Evolutionary conservation across 2,329 filamentous ascomycete species (phyloP), one percentile per base, ranked within the genome.

Genomic region (Immersiporthe knoxdaviesiana): DNA sequence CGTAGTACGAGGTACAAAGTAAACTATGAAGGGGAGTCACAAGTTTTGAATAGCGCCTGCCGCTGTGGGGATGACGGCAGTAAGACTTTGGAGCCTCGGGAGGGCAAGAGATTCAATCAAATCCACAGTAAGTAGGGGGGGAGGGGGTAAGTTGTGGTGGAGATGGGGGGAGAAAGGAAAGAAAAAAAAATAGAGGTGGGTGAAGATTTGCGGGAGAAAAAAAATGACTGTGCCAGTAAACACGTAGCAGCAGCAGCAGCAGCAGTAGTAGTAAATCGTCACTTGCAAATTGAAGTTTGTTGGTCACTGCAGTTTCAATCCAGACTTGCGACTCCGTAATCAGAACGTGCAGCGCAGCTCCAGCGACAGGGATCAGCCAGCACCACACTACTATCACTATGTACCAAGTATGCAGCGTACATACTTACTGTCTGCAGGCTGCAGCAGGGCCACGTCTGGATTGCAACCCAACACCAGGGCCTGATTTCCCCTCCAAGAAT

Each of bases 381-480:
- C 41, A 44, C 16, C n/a, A n/a, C n/a, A n/a, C n/a, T n/a, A n/a
- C n/a, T n/a, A n/a, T n/a, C n/a, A n/a, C n/a, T n/a, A 35, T 35
- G 35, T 21, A 21, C 14, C 18, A 8, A 21, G 41, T 47, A n/a
- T 44, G 41, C 41, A 47, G 18, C n/a, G 24, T 27, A 24, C 3
- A 3, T 27, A 16, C 11, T 24, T 24, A 24, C 47, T 12, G 52
- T 54, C 52, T 47, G 44, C 52, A 30, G 24, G 14, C 52, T 30
- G 52, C 52, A 16, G 24, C 52, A 30, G 24, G 52, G 52, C 52
- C 52, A 54, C 52, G 52, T 54, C 52, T 54, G 52, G 14, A 54
- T 30, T 54, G 52, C 52, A 30, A 14, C 52, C 52, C 52, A 54
- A 54, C 24, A 30, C 27, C 52, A 54, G 24, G 52, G 50, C 50